These are phyloP conservation scores for Annona squamosa DNA, from an alignment of 164 flowering plant genomes.

Conservation along the genomic window DNA sequence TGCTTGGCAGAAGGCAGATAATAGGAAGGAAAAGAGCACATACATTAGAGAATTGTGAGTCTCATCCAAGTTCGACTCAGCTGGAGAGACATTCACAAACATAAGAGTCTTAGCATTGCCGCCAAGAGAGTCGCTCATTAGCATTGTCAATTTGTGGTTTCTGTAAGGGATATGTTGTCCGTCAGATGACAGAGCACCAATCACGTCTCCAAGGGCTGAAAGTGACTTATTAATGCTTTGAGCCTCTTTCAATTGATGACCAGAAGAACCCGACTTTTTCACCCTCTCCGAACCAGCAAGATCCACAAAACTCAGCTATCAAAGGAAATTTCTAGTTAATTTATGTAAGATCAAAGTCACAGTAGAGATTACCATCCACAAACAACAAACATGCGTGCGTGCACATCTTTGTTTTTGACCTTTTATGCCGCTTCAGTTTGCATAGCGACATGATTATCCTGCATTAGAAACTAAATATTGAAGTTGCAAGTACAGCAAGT, in stretches of 20 bases:
- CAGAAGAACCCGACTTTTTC: conserved; percentile 92
- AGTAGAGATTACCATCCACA: background rate
- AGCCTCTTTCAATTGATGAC: conserved; percentile 92
- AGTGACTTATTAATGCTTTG: conserved; percentile 98
- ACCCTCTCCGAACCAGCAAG: conserved; percentile 99
- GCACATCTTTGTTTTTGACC: too few species aligned
- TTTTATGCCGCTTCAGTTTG: too few species aligned
- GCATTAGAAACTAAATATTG: too few species aligned
- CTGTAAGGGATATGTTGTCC: conserved; percentile 90
- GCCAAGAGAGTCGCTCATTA: conserved; percentile 99
- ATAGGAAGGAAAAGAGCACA: conserved; percentile 14
- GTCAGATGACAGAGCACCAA: conserved; percentile 81
- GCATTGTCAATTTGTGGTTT: conserved; percentile 93
- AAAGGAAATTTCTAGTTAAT: conserved; percentile 11
- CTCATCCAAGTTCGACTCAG: conserved; percentile 94
- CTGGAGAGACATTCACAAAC: conserved; percentile 96
- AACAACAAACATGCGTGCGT: background rate
- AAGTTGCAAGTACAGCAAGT: too few species aligned
- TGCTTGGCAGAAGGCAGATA: background rate
- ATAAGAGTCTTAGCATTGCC: conserved; percentile 98
- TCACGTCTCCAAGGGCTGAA: conserved; percentile 97
- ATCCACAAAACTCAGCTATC: conserved; percentile 96
- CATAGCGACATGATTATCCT: too few species aligned
- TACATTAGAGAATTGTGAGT: conserved; percentile 83
- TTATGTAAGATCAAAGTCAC: background rate